Base-by-base conservation (phyloP, 1,284 basidiomycete genomes). In the Stygiomarasmius scandens region DNA sequence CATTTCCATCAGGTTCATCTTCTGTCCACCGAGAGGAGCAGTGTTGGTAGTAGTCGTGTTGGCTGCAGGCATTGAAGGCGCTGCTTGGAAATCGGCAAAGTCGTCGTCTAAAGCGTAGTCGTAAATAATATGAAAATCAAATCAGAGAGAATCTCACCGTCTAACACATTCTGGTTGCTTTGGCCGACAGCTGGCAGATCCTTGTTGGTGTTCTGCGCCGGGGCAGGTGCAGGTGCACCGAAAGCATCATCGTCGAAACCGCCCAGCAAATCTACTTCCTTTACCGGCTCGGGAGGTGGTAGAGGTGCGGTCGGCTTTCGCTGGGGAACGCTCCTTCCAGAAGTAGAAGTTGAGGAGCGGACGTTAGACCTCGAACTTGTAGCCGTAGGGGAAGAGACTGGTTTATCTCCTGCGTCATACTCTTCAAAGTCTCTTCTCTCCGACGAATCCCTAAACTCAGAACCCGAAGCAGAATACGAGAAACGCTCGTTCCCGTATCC, bases 51-150 rank as follows among this genome's bases (percentile, higher is more conserved):
- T 66, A 16, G 77, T 62, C 29, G 79, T 60, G 20, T 71, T 61
- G 27, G 72, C 44, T 0, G 72, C 44, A 2, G 75, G 61, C 8
- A 67, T 65, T 2, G 75, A 64, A 2, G 90, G 88, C 1, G 93
- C 92, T 52, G 84, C 85, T 75, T 95, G 89, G 80, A 96, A 97
- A 70, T 96, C 95, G 61, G 87, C 90, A 70, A 97, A 96, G 60
- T 97, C 95, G 65, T 96, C 95, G 69, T 90, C 88, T n/a, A n/a
- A n/a, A n/a, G n/a, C n/a, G n/a, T n/a, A n/a, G n/a, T n/a, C n/a
- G n/a, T 83, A 38, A 6, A 12, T 32, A 12, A 32, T 12, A 32
- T 12, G 29, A 32, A 32, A 32, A 32, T 6, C 29, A 12, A 32
- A 32, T 5, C 29, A 52, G 20, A 23, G 6, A 47, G 14, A 16